phyloP scores from a whole-genome alignment of 371 early-diverging fungal species.

The Mycotypha africana region DNA sequence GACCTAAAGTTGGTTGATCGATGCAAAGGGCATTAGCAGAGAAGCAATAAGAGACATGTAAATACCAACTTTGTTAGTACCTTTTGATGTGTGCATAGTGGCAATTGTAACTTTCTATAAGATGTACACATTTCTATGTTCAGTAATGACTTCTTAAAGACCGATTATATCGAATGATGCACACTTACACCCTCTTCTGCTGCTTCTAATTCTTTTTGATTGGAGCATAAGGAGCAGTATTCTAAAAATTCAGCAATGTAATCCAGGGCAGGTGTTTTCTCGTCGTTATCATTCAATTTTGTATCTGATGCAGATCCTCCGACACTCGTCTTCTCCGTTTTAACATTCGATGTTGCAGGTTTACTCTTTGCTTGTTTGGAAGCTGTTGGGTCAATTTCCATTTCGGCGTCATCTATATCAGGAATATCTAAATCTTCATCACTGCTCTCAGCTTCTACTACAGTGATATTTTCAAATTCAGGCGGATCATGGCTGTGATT shows the following conservation, averaged over 20 bases:
- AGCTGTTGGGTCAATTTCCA: neutral
- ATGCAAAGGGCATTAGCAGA: no score
- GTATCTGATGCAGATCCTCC: no score
- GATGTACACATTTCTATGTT: neutral
- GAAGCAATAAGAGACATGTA: no score
- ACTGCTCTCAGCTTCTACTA: neutral
- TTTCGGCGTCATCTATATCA: no score
- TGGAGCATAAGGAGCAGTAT: constrained; percentile 17
- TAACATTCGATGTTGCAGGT: neutral
- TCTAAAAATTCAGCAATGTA: constrained; percentile 27
- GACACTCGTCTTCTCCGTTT: no score
- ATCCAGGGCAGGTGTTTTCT: no score
- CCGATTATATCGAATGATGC: neutral
- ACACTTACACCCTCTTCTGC: constrained; percentile 18
- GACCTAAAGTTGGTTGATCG: no score
- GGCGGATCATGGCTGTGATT: no score
- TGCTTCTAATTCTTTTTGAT: constrained; percentile 25
- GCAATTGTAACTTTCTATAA: constrained; percentile 46
- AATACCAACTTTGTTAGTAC: no score
- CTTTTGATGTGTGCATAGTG: constrained; percentile 59
- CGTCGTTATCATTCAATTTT: no score
- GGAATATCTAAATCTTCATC: no score
- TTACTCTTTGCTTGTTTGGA: neutral
- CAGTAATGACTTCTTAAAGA: no score
- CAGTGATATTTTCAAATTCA: neutral